Percentiles rank a stretch among this genome's conserved stretches.
These are phyloP conservation scores for Epichloe sp. DNA, from an alignment of 2,329 filamentous ascomycete genomes.

Conservation along the genomic window DNA sequence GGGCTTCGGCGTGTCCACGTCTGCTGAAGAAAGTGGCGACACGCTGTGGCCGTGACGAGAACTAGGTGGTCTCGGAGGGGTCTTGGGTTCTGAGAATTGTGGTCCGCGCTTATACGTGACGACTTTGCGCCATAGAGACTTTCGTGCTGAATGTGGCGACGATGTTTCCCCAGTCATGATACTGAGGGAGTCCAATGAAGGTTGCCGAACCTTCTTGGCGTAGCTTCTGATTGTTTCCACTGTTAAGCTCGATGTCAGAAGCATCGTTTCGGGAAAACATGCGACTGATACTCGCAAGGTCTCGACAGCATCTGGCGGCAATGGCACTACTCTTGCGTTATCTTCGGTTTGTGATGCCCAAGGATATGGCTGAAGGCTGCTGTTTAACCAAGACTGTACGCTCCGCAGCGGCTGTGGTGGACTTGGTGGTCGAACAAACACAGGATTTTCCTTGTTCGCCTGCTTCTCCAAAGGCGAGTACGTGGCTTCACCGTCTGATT, in stretches of 20 bases:
- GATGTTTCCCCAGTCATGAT: constrained; percentile 10
- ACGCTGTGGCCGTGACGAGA: constrained; percentile 4
- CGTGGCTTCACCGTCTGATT: constrained; percentile 7
- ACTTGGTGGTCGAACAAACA: constrained; percentile 20
- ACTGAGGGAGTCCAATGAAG: constrained; percentile 13
- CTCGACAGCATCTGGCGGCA: constrained; percentile 41
- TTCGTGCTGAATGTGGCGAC: constrained; percentile 9
- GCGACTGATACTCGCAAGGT: constrained; percentile 38
- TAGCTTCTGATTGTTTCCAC: constrained; percentile 45
- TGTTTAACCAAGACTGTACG: constrained; percentile 24
- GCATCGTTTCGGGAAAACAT: constrained; percentile 47
- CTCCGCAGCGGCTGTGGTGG: constrained; percentile 22
- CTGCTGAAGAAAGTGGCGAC: constrained; percentile 8
- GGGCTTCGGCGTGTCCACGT: constrained; percentile 15
- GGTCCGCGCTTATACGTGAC: constrained; percentile 16
- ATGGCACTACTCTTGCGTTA: constrained; percentile 28
- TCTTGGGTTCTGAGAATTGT: constrained; percentile 1
- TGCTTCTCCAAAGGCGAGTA: constrained; percentile 1
- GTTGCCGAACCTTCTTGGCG: constrained; percentile 38
- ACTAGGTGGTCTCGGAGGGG: background rate
- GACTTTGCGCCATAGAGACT: constrained; percentile 25
- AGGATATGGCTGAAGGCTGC: constrained; percentile 17
- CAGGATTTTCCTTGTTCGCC: constrained; percentile 9
- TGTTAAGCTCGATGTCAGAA: constrained; percentile 39
- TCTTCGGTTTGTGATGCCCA: constrained; percentile 21